Base-by-base conservation (phyloP, 306 rosid genomes). In the Vigna radiata region DNA sequence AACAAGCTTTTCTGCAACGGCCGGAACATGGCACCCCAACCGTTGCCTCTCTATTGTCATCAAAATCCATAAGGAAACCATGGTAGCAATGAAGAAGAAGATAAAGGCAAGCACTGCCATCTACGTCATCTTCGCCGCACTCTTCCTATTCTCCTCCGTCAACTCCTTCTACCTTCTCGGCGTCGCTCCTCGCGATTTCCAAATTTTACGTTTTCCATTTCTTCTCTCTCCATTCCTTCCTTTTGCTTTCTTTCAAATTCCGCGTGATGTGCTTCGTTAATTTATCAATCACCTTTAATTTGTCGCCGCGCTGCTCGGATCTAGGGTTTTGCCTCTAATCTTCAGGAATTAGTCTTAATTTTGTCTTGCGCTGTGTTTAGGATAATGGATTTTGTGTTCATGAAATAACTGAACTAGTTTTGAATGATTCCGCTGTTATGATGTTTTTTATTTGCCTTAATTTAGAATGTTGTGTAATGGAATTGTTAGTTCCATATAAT, bases 141-240 rank as follows among this genome's bases (percentile, higher is more conserved):
- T 96, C 70, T 65, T 89, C 79, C 63, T 88, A 76, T 53, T 84
- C 78, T 91, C 93, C 76, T 58, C 87, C 70, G 94, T 68, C 18
- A 85, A 87, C 85, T 85, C 96, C 70, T 96, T 96, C 91, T 96
- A 96, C 86, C 99, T 96, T 52, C 99, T 98, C 41, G 98, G 99
- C 72, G 98, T 96, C 17, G 99, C 99, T 85, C 98, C 97, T 72
- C 97, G 98, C 78, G 97, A 96, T 91, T 92, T 96, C 83, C 91
- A 79, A 61, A 85, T 78, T 58, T 98, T 96, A 83, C 14, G 74
- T 73, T 12, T 33, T 7, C 69, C 65, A n/a, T 68, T 65, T 36
- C 60, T 1, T 4, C 31, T 56, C 48, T 58, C 60, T 76, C 13
- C 12, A 21, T 21, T 29, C 7, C 61, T 63, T 55, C 3, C 50